Base-by-base conservation (phyloP, 768 basidiomycete genomes). In the Mycena leptocephala region DNA sequence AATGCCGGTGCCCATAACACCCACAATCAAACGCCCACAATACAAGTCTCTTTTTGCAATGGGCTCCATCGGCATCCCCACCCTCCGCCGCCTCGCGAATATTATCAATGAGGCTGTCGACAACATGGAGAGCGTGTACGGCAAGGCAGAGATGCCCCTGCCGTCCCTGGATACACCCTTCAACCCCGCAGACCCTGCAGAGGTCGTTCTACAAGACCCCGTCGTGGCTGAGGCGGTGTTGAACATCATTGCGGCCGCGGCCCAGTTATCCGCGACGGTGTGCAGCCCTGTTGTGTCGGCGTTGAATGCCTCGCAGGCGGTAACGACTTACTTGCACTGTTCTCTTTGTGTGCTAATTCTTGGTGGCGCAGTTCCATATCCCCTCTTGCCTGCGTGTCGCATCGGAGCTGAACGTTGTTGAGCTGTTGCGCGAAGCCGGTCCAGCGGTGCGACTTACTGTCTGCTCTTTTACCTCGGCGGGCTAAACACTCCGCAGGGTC, bases 391-490 rank as follows among this genome's bases (percentile, higher is more conserved):
- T 76, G 1, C 53, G 75, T 16, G 53, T 39, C 28, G 69, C 75
- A 8, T 70, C 80, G 32, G 81, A 82, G 39, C 67, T 80, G 0
- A 81, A 83, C 48, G 78, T 82, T 16, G 78, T 73, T 18, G 82
- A 84, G 61, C 79, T 84, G 7, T 70, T 85, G 16, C 76, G 81
- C 0, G 81, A 81, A 24, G 82, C 79, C 10, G 84, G 84, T 6
- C 51, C 65, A 7, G 13, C 4, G n/a, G 51, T 55, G 11, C 16
- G 43, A 30, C 39, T 63, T 58, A 18, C 48, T 51, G 22, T 4
- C 18, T 22, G 7, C 3, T 24, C 24, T 46, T 10, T 43, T 11
- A 2, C 24, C 22, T 37, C 14, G 11, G 6, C 10, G n/a, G 28
- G n/a, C 32, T 18, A 24, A 66, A 20, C 1, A 2, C 5, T 51